Conservation (phyloP, 2,329 filamentous ascomycete species). For the Botryotinia calthae region DNA sequence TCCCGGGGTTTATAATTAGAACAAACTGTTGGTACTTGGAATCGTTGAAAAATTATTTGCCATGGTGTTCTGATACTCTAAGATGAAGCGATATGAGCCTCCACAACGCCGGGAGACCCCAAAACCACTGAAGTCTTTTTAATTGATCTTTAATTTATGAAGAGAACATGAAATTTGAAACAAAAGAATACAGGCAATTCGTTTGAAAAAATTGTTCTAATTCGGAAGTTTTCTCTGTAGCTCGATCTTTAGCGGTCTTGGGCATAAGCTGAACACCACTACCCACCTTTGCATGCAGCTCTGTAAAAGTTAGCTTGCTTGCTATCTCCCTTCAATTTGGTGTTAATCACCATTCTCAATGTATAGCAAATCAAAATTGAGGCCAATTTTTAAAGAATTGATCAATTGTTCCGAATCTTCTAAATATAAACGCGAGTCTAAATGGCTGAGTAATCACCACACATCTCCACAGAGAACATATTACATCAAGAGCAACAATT, state of each 20-base stretch:
- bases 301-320: not conserved
- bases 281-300: not conserved
- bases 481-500: not conserved
- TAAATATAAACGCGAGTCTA: not conserved
- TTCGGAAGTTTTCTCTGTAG: not conserved
- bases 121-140: not conserved
- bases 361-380: not conserved
- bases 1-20: not conserved
- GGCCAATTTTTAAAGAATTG: not conserved
- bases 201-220: rapidly evolving
- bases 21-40: not conserved
- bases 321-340: not conserved
- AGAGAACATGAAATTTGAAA: not conserved
- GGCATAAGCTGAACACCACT: not conserved
- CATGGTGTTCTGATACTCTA: not conserved
- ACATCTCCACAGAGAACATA: not conserved
- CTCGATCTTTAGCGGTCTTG: not conserved
- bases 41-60: not conserved
- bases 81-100: not conserved
- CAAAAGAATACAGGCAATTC: not conserved
- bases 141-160: not conserved
- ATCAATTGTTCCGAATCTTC: not conserved
- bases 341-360: not conserved
- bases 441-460: not conserved
- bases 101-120: not conserved